Evolutionary conservation across 306 rosid genomes (phyloP).

Genomic region (Geum urbanum): DNA sequence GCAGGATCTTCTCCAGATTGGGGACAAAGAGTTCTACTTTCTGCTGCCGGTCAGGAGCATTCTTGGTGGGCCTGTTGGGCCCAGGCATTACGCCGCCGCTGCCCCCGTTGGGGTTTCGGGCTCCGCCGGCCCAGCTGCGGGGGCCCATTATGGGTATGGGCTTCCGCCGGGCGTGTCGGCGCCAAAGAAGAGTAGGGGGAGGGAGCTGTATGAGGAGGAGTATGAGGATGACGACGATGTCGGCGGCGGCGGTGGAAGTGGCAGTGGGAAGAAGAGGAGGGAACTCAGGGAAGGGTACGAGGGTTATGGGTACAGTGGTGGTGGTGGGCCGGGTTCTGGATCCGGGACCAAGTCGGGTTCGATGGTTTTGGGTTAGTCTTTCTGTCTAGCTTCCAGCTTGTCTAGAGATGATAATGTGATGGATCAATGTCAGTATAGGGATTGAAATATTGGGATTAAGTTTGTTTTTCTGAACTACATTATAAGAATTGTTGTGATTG

Average conservation of each 20-base stretch:
- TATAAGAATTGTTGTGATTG: not conserved
- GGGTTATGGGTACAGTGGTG: slow-evolving; percentile 44
- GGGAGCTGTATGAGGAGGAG: slow-evolving; percentile 73
- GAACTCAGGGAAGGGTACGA: slow-evolving; percentile 73
- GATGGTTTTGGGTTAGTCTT: slow-evolving; percentile 55
- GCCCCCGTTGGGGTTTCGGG: slow-evolving; percentile 18
- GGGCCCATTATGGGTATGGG: slow-evolving; percentile 44
- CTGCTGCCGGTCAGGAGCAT: slow-evolving; percentile 75
- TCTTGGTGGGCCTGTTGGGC: slow-evolving; percentile 46
- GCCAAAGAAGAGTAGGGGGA: slow-evolving; percentile 65
- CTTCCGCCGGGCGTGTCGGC: slow-evolving; percentile 39
- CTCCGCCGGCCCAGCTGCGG: slow-evolving; percentile 24
- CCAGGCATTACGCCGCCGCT: slow-evolving; percentile 43
- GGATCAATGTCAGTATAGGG: not conserved
- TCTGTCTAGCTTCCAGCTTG: not conserved
- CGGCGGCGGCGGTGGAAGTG: slow-evolving; percentile 41
- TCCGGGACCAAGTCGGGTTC: slow-evolving; percentile 58
- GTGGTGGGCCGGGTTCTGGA: slow-evolving; percentile 37
- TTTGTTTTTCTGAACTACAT: not conserved
- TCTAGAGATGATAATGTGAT: not conserved
- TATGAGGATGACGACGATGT: slow-evolving; percentile 67
- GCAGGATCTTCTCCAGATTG: slow-evolving; percentile 93
- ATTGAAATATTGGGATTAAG: not conserved
- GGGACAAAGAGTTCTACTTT: slow-evolving; percentile 93
- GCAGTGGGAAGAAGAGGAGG: slow-evolving; percentile 73